Evolutionary conservation across 495 filamentous ascomycete genomes (phyloP), one percentile per base, ranked within the genome.

Genomic region (Aspergillus coremiiformis): DNA sequence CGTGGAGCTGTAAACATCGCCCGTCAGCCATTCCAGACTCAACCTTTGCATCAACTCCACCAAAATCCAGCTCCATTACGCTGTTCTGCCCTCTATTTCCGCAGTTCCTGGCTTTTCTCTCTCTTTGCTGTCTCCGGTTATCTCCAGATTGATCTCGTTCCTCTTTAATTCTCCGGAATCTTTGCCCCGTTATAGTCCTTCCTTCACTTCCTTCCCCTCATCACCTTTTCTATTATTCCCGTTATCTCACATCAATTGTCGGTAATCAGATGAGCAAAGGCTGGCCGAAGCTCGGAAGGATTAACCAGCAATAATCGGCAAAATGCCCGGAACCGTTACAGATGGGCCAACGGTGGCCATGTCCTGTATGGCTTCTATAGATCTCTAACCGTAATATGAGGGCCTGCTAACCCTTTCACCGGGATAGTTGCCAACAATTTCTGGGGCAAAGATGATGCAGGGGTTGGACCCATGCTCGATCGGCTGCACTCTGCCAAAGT

Each of bases 371-470:
- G 39, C 19, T 20, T 43, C 26, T 44, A 22, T n/a, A 4, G 12
- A 17, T 5, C n/a, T 17, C 37, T 17, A n/a, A 5, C 14, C 32
- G 19, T 12, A 21, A 19, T 11, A 20, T n/a, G 21, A 41, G 23
- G 26, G 39, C 4, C 9, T 23, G 23, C 58, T 67, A 53, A 69
- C 57, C 43, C 12, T 20, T 39, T 32, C n/a, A 17, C 22, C 21
- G 20, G n/a, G 44, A 20, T 57, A 95, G 90, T 97, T 70, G 90
- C 94, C 61, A 97, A 97, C 73, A 97, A 99, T 66, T 99, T 99
- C 71, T 99, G 94, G 94, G 94, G 94, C 54, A 96, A 92, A 76
- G 90, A 99, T 67, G 94, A 99, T 75, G 94, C 94, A 35, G 94
- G 94, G 57, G 87, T 97, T 58, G 77, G 78, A 39, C 94, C 94